These are phyloP conservation scores for Flaveria linearis DNA, from an alignment of 129 eudicot genomes.

Conservation along the genomic window DNA sequence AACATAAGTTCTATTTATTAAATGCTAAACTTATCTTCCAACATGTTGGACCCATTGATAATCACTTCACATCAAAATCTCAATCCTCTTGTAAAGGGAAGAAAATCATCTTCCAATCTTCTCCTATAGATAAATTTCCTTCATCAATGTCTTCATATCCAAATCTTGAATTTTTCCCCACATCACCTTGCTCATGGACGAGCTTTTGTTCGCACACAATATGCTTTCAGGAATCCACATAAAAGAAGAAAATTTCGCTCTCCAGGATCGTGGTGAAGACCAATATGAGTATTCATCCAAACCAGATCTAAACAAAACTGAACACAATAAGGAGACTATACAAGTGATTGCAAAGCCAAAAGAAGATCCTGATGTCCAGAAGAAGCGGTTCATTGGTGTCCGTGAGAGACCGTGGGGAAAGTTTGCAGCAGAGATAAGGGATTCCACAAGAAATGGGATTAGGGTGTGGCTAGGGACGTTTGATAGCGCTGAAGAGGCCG, in stretches of 20 bases:
- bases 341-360: slow-evolving; percentile 4
- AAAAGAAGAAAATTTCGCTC: slow-evolving; percentile 23
- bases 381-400: slow-evolving; percentile 38
- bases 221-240: slow-evolving; percentile 15
- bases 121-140: slow-evolving; percentile 11
- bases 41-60: slow-evolving; percentile 31
- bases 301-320: slow-evolving; percentile 12
- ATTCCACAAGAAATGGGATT: slow-evolving; percentile 42
- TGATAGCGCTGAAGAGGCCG: slow-evolving; percentile 39
- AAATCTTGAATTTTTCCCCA: slow-evolving; percentile 22
- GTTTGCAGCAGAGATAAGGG: slow-evolving; percentile 44
- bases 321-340: background rate
- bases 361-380: slow-evolving; percentile 26
- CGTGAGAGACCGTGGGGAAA: slow-evolving; percentile 40
- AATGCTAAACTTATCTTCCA: no score
- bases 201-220: slow-evolving; percentile 28
- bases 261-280: background rate
- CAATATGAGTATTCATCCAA: slow-evolving; percentile 19
- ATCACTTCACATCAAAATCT: slow-evolving; percentile 20
- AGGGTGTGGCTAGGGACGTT: slow-evolving; percentile 49
- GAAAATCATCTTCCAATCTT: slow-evolving; percentile 18
- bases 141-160: slow-evolving; percentile 30
- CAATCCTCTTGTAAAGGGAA: background rate
- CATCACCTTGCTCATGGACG: slow-evolving; percentile 34
- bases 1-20: no score